Base-by-base conservation (phyloP, 1,284 basidiomycete genomes). In the Phlebopus sp. region DNA sequence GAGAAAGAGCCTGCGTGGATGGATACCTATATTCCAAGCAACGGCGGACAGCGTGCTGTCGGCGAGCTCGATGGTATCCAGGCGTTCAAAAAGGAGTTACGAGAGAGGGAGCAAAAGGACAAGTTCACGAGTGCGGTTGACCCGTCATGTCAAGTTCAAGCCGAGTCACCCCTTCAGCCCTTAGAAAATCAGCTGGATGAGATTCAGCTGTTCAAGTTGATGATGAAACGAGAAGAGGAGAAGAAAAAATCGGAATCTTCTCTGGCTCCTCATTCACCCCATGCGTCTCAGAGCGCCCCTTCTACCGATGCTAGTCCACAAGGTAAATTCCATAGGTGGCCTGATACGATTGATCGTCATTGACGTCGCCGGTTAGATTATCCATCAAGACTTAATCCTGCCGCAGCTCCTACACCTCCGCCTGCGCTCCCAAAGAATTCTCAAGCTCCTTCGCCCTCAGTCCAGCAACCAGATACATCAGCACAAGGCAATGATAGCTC, bases 1-100 rank as follows among this genome's bases (percentile, higher is more conserved):
- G 88, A 89, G 70, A 90, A 84, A 58, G 88, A 92, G 60, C 91
- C 90, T 17, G 90, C 90, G 14, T 93, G 90, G 90, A 92, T 93
- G 88, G 89, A 90, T 55, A 84, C 88, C n/a, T 90, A 91, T 59
- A 76, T 88, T 53, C 83, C 86, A 3, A 72, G 68, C 37, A 73
- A 86, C 45, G 85, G 86, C 14, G 42, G 48, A 18, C 53, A 79
- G 52, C 69, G 70, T 34, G 65, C 67, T 30, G 77, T 81, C 39
- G 87, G 85, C 17, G 86, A 86, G 59, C 69, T 91, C 19, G 90
- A 94, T 64, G 82, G 86, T 43, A 92, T 94, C 42, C 92, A 94
- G 61, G 90, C 85, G 2, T 94, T 91, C 82, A 94, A 92, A 75
- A 89, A 85, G 63, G 86, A 84, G 50, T 79, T 91, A 75, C 90